Conservation (phyloP, 495 filamentous ascomycete genomes). For the Penicillium manginii region DNA sequence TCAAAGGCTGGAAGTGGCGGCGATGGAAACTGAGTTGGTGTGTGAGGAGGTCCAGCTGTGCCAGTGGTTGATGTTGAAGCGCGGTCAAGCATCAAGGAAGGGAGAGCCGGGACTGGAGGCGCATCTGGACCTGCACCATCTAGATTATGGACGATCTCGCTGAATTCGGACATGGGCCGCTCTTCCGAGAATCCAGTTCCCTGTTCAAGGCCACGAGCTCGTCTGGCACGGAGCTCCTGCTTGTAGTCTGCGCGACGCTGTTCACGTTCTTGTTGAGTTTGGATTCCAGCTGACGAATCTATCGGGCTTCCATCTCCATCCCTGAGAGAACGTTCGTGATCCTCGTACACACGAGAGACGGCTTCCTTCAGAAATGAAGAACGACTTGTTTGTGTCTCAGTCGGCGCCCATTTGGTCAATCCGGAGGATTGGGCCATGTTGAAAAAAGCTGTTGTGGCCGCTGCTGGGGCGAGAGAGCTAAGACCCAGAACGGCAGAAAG, state of each 20-base stretch:
- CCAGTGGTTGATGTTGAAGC: constrained; percentile 19
- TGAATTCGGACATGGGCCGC: constrained; percentile 51
- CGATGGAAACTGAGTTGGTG: constrained; percentile 21
- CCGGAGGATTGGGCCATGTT: constrained; percentile 55
- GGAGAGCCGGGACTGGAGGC: constrained; percentile 20
- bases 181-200: constrained; percentile 43
- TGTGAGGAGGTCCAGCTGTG: constrained; percentile 16
- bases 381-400: constrained; percentile 49
- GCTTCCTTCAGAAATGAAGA: constrained; percentile 67
- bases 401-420: constrained; percentile 59
- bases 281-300: constrained; percentile 15
- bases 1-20: constrained; percentile 9
- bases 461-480: constrained; percentile 48
- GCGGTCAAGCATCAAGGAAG: constrained; percentile 18
- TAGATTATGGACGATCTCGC: constrained; percentile 39
- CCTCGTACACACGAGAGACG: constrained; percentile 61
- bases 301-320: constrained; percentile 15
- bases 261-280: constrained; percentile 39
- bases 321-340: constrained; percentile 37
- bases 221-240: constrained; percentile 42
- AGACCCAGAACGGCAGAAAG: constrained; percentile 60
- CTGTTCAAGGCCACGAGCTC: constrained; percentile 17
- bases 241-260: constrained; percentile 13
- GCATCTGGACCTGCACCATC: constrained; percentile 18
- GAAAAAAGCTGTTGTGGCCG: constrained; percentile 52